A percentile compares a stretch with the other conserved stretches of the same genome.
Conservation (phyloP, 2,329 filamentous ascomycete species). For the Exophiala viscosa region DNA sequence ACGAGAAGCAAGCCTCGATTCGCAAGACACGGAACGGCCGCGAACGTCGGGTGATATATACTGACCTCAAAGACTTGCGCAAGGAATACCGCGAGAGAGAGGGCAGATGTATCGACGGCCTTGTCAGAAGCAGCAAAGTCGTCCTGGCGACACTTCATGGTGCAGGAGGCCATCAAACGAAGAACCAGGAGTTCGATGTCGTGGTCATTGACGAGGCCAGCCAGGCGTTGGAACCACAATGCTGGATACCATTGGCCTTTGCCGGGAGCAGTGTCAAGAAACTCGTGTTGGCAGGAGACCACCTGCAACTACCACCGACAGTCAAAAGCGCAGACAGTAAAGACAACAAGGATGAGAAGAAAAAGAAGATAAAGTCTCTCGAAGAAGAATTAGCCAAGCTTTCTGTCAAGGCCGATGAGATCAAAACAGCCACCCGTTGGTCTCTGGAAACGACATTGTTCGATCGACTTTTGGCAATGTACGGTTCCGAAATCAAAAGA, state of each 20-base stretch:
- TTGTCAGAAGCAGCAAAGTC: constrained; percentile 76
- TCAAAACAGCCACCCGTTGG: constrained; percentile 46
- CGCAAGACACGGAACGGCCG: constrained; percentile 78
- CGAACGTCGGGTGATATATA: constrained; percentile 78
- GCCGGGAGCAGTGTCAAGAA: constrained; percentile 56
- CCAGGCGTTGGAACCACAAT: constrained; percentile 92
- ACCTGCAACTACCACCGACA: constrained; percentile 88
- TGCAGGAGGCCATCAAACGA: constrained; percentile 56
- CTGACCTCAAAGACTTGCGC: constrained; percentile 76
- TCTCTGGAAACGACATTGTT: constrained; percentile 88
- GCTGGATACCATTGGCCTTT: constrained; percentile 83
- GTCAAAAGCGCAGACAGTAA: constrained; percentile 62
- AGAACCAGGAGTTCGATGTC: constrained; percentile 87
- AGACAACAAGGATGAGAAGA: constrained; percentile 38
- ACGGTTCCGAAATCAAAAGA: constrained; percentile 79
- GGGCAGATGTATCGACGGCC: constrained; percentile 69
- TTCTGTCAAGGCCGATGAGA: constrained; percentile 31
- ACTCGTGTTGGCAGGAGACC: constrained; percentile 87
- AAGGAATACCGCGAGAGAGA: constrained; percentile 88
- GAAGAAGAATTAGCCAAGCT: constrained; percentile 38
- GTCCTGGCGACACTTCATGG: constrained; percentile 91
- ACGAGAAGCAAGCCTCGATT: constrained; percentile 82
- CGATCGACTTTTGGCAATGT: constrained; percentile 75
- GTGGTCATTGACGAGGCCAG: constrained; percentile 95
- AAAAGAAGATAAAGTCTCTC: constrained; percentile 38